phyloP scores from a whole-genome alignment of 352 stramenopile genomes.

The Blastocystis hominis region DNA sequence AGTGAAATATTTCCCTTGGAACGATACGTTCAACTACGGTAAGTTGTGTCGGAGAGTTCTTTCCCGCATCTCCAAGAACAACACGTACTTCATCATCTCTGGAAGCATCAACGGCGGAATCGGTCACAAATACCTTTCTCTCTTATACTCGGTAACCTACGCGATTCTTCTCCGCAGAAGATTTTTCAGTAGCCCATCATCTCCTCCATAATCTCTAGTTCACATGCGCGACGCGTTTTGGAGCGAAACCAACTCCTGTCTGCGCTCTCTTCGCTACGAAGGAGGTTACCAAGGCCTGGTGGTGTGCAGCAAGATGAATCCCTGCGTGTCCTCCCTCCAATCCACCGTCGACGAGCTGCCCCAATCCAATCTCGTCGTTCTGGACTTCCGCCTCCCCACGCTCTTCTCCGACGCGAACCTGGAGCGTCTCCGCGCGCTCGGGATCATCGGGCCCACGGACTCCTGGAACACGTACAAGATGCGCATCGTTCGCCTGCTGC shows the following conservation, averaged over 20 bases:
- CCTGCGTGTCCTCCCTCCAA: background rate
- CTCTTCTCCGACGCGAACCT: background rate
- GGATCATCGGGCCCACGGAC: background rate
- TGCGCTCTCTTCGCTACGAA: background rate
- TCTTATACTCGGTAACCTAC: background rate
- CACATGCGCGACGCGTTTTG: background rate
- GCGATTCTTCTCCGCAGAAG: background rate
- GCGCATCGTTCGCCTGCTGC: background rate
- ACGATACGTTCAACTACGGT: background rate
- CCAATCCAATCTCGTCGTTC: background rate
- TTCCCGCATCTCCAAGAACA: background rate
- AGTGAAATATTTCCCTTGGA: background rate
- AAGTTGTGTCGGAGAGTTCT: background rate
- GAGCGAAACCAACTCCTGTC: background rate
- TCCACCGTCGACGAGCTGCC: background rate
- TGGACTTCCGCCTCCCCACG: background rate
- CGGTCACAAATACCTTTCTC: slow-evolving; percentile 9
- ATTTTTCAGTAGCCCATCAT: background rate
- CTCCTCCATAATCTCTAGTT: background rate
- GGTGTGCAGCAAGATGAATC: background rate
- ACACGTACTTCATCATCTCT: background rate
- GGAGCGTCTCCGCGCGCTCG: background rate
- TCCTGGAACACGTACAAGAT: background rate
- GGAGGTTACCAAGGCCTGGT: background rate
- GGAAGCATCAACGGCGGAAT: background rate